Base-by-base conservation (phyloP, 2,329 filamentous ascomycete species). In the Xylaria sp. region DNA sequence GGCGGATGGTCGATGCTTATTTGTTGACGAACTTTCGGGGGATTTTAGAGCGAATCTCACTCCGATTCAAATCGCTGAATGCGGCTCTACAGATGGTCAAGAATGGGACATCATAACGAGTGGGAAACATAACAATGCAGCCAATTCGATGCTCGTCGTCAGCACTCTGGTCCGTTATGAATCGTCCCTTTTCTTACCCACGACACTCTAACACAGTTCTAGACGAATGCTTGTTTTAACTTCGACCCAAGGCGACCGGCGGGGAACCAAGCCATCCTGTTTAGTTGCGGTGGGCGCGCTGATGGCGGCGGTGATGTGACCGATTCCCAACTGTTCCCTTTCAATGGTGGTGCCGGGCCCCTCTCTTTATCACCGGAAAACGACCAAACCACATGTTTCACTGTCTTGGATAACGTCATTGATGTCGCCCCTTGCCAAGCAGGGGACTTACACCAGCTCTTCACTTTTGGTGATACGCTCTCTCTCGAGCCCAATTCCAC, bases 161-260 rank as follows among this genome's bases (percentile, higher is more conserved):
- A 89, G 83, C 80, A 86, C 85, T 3, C 77, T 87, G 72, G 82
- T 84, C 10, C 72, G 68, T 79, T 74, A 3, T 15, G 20, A 59
- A 34, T 39, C 8, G 46, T 48, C 18, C 44, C 39, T 37, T 13
- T 32, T 4, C 39, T 9, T 8, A 5, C 28, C 13, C 8, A 34
- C 23, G 7, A 25, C 6, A 20, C 18, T 28, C 67, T 72, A 66
- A 72, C 66, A 54, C 34, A 39, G 32, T 28, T 52, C 0, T 71
- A 82, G 79, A 89, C 87, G 1, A 83, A 88, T 75, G 87, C 87
- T 52, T 89, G 87, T 74, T 79, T 88, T 73, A 89, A 88, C 79
- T 87, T 88, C 69, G 87, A 90, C 72, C 82, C 83, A 5, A 82
- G 87, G 56, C 82, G 86, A 34, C 77, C 81, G 0, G 80, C 81